Evolutionary conservation across 2,329 filamentous ascomycete species (phyloP), one percentile per base, ranked within the genome.

Genomic region (Trichoderma asperellum): DNA sequence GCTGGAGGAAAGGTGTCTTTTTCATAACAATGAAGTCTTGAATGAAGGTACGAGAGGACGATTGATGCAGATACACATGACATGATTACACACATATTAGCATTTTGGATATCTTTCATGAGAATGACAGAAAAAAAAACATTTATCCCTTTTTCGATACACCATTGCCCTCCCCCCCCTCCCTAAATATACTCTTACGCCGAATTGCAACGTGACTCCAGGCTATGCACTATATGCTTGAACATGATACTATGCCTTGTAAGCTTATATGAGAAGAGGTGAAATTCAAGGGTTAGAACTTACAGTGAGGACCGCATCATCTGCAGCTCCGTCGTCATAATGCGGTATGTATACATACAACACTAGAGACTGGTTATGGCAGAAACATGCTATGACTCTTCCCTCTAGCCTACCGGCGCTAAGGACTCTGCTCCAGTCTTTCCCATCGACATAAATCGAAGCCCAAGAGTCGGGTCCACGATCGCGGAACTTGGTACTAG

Each of bases 381-480:
- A 89, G 79, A 96, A 94, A 77, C 94, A 97, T 68, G 94, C 96
- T 83, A 98, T 96, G 63, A 98, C 95, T 73, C 93, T 87, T 0
- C 94, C 95, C 74, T 96, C 95, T 35, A 98, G 82, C 62, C 94
- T 86, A 1, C 95, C 95, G 14, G 98, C 94, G 78, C 93, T 96
- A 73, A 99, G 84, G n/a, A 98, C 95, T 73, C 88, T 89, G 37
- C 93, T 93, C 95, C 96, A 98, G 78, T 99, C 96, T 78, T 89
- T 91, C 40, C 94, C 96, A 80, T 98, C 96, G 29, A 98, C 94
- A 65, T 92, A 86, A 43, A 98, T 95, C 29, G 88, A 93, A 1
- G 94, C 93, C 93, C 95, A 98, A 57, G 89, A 89, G 71, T 93
- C 89, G 16, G 94, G 92, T 16, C 92, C 92, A 24, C 88, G 89